Base-by-base conservation (phyloP, 2,329 filamentous ascomycete species). In the Arthrinium puccinioides region DNA sequence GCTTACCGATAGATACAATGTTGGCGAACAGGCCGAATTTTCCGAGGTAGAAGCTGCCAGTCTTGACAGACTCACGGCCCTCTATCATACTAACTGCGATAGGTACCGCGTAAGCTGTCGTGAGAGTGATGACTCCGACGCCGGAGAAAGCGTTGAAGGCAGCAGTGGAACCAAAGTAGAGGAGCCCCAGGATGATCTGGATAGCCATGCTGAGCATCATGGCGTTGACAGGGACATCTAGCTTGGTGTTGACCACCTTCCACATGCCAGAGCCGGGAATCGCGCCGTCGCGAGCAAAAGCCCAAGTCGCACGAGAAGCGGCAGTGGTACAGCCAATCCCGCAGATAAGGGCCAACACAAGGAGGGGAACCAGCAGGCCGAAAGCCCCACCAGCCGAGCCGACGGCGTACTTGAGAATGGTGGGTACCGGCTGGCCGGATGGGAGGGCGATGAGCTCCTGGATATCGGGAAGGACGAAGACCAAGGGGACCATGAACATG, bases 111-210 rank as follows among this genome's bases (percentile, higher is more conserved):
- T 87, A 87, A 36, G 79, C 76, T 26, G 79, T 66, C 1, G 82
- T 86, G 53, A 82, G 63, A 52, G 72, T 80, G 51, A 84, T 84
- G 56, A 84, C 80, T 49, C 79, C 79, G 14, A 82, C 76, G 42
- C 79, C 78, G 0, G 76, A 80, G 57, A 85, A 84, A 39, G 81
- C 81, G 53, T 80, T 83, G 66, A 84, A 85, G n/a, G 80, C 81
- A 9, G 78, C 74, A 0, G 69, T 61, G 2, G 78, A 82, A 32
- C 81, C 81, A 45, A 86, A 82, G 64, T 84, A 83, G 55, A 86
- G 76, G 48, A 79, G 52, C 21, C 76, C 80, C 5, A 86, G 72
- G 11, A 74, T 35, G 39, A 84, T 69, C 58, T 84, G 71, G 20
- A 84, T 64, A 4, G 60, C 69, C 74, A 82, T 82, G 51, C 72